phyloP scores from a whole-genome alignment of 192 early-diverging fungal genomes.

The Umbelopsis isabellina region DNA sequence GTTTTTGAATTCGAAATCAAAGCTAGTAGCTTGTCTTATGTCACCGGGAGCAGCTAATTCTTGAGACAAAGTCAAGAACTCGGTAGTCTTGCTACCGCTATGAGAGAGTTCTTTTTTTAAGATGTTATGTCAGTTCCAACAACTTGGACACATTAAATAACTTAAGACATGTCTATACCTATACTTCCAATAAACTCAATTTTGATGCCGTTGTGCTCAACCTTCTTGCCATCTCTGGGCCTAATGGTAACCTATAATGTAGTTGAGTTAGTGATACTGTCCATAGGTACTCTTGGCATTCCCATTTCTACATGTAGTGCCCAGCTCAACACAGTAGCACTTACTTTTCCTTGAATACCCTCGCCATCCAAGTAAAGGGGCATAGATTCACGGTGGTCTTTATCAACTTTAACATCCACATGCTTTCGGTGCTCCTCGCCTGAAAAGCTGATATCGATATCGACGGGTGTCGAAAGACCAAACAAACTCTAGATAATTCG shows the following conservation, averaged over 20 bases:
- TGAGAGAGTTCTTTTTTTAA: conserved; percentile 85
- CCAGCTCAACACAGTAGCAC: conserved; percentile 30
- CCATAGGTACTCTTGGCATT: conserved; percentile 9
- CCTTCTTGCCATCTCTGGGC: conserved; percentile 85
- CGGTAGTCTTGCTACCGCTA: conserved; percentile 92
- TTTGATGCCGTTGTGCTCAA: conserved; percentile 99
- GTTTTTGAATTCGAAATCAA: conserved; percentile 98
- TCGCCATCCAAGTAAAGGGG: conserved; percentile 98
- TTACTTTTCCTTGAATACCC: conserved; percentile 89
- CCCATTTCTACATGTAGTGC: neutral
- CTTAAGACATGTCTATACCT: conserved; percentile 51
- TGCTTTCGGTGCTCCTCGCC: conserved; percentile 89
- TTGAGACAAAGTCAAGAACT: conserved; percentile 92
- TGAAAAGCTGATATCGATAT: conserved; percentile 83
- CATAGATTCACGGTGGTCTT: conserved; percentile 88
- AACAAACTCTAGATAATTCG: conserved; percentile 60
- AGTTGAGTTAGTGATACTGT: conserved; percentile 14
- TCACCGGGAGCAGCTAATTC: conserved; percentile 95
- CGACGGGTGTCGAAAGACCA: conserved; percentile 82
- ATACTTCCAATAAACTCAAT: conserved; percentile 99
- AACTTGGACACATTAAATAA: too few species aligned
- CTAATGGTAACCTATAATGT: conserved; percentile 68
- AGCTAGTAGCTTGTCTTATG: conserved; percentile 76
- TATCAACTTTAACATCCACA: conserved; percentile 92
- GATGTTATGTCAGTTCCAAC: neutral